Percentiles rank a stretch among this genome's conserved stretches.
Conservation (phyloP, 2,329 filamentous ascomycete species). For the Pseudogymnoascus sp. region DNA sequence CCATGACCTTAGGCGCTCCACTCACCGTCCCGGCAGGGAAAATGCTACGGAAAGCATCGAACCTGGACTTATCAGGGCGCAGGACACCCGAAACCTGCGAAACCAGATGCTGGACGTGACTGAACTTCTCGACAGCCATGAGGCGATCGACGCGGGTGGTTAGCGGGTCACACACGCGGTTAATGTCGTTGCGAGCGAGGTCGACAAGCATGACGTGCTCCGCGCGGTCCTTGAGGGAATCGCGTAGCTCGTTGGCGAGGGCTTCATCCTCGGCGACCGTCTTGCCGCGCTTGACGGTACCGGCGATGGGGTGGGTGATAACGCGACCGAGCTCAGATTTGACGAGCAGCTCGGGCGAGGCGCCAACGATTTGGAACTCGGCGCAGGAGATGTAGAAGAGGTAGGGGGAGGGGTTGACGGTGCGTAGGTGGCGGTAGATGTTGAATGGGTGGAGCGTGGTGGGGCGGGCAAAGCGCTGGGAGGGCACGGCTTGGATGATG, state of each 20-base stretch:
- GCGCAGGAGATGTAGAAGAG: conserved; percentile 91
- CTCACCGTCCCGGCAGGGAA: conserved; percentile 96
- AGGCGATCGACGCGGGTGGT: conserved; percentile 86
- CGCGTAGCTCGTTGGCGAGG: conserved; percentile 67
- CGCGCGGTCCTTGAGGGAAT: conserved; percentile 81
- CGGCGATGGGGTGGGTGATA: conserved; percentile 94
- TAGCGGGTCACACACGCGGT: conserved; percentile 84
- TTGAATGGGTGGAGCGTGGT: conserved; percentile 95
- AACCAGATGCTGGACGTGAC: conserved; percentile 93
- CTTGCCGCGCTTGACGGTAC: conserved; percentile 81
- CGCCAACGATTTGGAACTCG: conserved; percentile 90
- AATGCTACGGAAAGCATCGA: conserved; percentile 91
- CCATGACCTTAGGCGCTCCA: conserved; percentile 88
- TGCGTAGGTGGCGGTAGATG: conserved; percentile 90
- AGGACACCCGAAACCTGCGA: conserved; percentile 92
- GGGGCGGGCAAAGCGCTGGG: conserved; percentile 82
- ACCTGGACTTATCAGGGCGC: conserved; percentile 73
- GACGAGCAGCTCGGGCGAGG: conserved; percentile 88
- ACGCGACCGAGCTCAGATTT: conserved; percentile 81
- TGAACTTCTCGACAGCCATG: conserved; percentile 92
- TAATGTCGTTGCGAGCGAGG: conserved; percentile 90
- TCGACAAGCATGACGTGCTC: conserved; percentile 98
- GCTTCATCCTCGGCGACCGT: conserved; percentile 72
- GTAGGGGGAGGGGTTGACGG: conserved; percentile 96
- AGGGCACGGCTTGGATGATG: conserved; percentile 96